Conservation (phyloP, 148 eudicot species). For the Nepenthes mirabilis region DNA sequence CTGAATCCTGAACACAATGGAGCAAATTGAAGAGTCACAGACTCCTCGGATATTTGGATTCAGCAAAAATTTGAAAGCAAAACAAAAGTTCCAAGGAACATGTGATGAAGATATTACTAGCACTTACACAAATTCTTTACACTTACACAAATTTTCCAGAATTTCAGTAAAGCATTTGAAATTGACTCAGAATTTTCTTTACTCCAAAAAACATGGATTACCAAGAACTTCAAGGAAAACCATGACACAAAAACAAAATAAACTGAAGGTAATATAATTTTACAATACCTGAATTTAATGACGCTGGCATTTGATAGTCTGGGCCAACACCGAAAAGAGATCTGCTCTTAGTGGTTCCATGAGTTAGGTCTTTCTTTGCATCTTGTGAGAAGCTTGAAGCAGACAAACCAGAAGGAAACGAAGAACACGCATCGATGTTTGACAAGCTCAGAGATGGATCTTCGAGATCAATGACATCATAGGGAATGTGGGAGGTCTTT, state of each 20-base stretch:
- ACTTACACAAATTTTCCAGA: no score
- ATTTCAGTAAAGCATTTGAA: no score
- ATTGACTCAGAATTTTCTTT: no score
- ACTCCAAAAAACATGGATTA: no score
- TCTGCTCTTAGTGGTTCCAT: background rate
- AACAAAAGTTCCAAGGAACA: no score
- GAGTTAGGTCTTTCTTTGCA: background rate
- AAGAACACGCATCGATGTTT: constrained; percentile 5
- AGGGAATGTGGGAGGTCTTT: constrained; percentile 5
- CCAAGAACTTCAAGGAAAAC: background rate
- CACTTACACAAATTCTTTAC: no score
- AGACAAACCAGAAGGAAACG: constrained; percentile 6
- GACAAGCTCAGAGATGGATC: constrained; percentile 11
- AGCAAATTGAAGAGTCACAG: constrained; percentile 1
- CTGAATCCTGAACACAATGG: constrained; percentile 21
- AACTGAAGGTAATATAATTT: background rate
- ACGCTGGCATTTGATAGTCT: background rate
- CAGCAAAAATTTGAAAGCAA: no score
- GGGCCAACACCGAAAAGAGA: background rate
- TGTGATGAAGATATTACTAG: no score
- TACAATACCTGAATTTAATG: background rate
- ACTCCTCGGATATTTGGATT: no score
- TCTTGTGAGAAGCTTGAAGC: constrained; percentile 4
- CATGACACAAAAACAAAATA: background rate
- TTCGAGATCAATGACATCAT: constrained; percentile 32